These are phyloP conservation scores for Cyberlindnera xylosilytica DNA, from an alignment of 805 yeast genomes.

Conservation along the genomic window DNA sequence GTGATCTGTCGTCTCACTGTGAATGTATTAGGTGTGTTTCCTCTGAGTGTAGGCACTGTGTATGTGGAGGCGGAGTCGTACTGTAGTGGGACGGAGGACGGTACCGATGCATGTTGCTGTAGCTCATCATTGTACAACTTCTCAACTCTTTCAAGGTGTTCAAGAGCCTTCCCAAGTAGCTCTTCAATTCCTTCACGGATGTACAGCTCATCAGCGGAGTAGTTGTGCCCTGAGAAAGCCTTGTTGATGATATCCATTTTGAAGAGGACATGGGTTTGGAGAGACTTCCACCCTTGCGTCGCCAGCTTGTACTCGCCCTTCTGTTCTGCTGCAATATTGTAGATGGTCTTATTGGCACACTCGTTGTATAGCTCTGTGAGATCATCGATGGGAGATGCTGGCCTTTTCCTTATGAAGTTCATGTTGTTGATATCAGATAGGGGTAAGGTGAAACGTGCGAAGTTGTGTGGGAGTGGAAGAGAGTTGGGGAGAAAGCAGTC, in stretches of 20 bases:
- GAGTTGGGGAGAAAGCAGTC: too few relatives aligned
- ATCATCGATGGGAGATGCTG: constrained; percentile 57
- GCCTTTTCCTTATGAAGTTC: constrained; percentile 54
- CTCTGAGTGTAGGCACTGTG: constrained; percentile 24
- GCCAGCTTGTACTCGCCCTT: constrained; percentile 50
- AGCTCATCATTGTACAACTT: constrained; percentile 14
- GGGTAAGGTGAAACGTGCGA: not conserved
- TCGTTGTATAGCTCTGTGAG: constrained; percentile 60
- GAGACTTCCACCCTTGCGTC: constrained; percentile 67
- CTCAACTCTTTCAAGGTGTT: constrained; percentile 38
- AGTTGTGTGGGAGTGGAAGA: too few relatives aligned
- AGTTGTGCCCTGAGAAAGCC: constrained; percentile 31
- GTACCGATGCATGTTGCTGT: not conserved
- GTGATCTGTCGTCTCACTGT: constrained; percentile 23
- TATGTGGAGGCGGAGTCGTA: constrained; percentile 7
- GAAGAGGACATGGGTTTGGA: constrained; percentile 59
- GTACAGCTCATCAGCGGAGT: constrained; percentile 43
- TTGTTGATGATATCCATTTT: constrained; percentile 53
- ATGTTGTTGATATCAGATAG: constrained; percentile 24
- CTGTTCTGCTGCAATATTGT: constrained; percentile 58
- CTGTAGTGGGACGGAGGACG: not conserved
- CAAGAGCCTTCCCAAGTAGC: constrained; percentile 26
- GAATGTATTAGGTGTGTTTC: constrained; percentile 23
- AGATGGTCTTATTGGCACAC: constrained; percentile 55
- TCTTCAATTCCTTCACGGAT: constrained; percentile 30